Evolutionary conservation across 75 land plant species (phyloP).

Genomic region (Adiantum capillusveneris): DNA sequence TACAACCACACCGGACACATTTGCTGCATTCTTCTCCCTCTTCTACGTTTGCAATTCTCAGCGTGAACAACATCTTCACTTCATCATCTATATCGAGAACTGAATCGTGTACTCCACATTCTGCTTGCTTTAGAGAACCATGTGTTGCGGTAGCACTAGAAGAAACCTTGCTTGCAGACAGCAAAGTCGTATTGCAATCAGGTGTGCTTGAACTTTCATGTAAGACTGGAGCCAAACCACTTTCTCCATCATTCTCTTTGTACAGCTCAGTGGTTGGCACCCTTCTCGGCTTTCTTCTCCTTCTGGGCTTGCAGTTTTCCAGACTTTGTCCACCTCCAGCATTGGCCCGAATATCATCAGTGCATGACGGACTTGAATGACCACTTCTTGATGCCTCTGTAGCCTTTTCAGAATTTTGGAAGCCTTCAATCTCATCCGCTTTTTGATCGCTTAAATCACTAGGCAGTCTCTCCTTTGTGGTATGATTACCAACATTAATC

Average conservation of each 20-base stretch:
- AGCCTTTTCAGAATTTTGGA: conserved; percentile 1
- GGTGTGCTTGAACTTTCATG: background rate
- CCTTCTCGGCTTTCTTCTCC: conserved; percentile 24
- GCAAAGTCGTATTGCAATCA: no score
- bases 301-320: conserved; percentile 10
- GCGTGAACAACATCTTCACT: conserved; percentile 19
- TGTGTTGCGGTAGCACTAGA: no score
- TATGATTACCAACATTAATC: background rate
- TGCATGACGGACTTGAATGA: background rate
- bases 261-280: conserved; percentile 20
- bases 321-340: conserved; percentile 10
- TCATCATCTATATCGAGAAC: conserved; percentile 2
- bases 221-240: background rate
- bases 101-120: background rate
- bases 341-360: conserved; percentile 14
- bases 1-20: conserved; percentile 28
- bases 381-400: conserved; percentile 5
- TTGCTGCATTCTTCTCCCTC: conserved; percentile 25
- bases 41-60: conserved; percentile 23
- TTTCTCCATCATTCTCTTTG: background rate
- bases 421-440: background rate
- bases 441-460: background rate
- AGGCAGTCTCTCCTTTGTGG: background rate
- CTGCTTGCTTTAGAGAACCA: background rate
- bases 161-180: no score